Evolutionary conservation across 2,329 filamentous ascomycete species (phyloP), one percentile per base, ranked within the genome.

Genomic region (Claviceps africana): DNA sequence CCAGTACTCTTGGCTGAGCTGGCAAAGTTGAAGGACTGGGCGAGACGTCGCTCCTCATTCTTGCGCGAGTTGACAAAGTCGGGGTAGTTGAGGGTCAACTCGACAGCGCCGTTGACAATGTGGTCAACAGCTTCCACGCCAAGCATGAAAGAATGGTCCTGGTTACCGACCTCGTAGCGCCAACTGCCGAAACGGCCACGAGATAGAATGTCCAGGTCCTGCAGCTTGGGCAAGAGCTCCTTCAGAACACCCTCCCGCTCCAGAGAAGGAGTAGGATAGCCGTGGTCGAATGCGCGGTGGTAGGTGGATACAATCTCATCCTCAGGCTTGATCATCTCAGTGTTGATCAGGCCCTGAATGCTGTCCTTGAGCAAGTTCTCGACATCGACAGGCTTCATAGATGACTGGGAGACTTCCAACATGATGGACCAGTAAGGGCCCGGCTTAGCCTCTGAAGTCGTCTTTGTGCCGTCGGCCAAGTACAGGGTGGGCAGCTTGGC

Each of bases 361-460:
- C 82, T 93, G 65, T 98, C 90, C 69, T 79, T 81, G 63, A 98
- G 77, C 57, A 98, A 72, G 69, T 85, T 95, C 62, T 82, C 81
- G 62, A 86, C 75, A 70, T 97, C 83, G 33, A 97, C 90, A 40
- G 89, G 88, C 81, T 98, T 98, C 84, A 95, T 82, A 64, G 80
- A 81, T 33, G 91, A 97, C 73, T 98, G 88, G 33, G 93, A 97
- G 56, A 98, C 86, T 73, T 98, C 93, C 61, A 98, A 75, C 93
- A 98, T 98, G 77, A 98, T 94, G 58, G 91, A 97, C 93, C 93
- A 98, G 82, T 98, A 98, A 43, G 93, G 93, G 35, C 93, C 93
- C 64, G 86, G 81, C 76, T 93, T 79, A 55, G 88, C 72, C 64
- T 86, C 82, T 49, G 75, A 76, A 61, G 81, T 86, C 56, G 76